Conservation (phyloP, 2,329 filamentous ascomycete genomes). For the Tolypocladium guangdongense region DNA sequence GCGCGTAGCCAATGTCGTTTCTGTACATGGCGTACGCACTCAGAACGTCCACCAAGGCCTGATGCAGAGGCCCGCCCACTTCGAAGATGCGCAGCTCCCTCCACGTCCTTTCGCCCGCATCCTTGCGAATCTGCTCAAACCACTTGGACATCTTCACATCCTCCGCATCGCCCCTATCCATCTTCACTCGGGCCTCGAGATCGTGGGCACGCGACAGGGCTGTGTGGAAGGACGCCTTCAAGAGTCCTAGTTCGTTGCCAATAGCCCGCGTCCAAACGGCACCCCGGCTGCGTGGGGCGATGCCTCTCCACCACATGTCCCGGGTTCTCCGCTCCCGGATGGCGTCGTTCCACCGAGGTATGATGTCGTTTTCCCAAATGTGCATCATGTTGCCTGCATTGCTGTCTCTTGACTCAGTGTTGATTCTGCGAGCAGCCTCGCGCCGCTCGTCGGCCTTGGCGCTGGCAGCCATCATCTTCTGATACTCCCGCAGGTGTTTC, state of each 20-base stretch:
- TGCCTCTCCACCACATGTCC: constrained; percentile 74
- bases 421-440: constrained; percentile 40
- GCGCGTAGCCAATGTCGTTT: constrained; percentile 68
- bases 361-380: constrained; percentile 66
- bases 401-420: constrained; percentile 42
- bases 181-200: constrained; percentile 44
- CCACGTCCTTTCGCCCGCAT: constrained; percentile 55
- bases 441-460: constrained; percentile 48
- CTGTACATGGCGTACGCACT: constrained; percentile 75
- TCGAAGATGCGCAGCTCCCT: constrained; percentile 65
- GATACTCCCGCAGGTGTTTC: constrained; percentile 75
- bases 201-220: constrained; percentile 58
- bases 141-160: constrained; percentile 46
- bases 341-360: constrained; percentile 67
- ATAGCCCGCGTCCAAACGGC: constrained; percentile 60
- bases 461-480: constrained; percentile 66
- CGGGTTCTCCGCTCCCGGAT: constrained; percentile 57
- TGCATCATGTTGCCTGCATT: constrained; percentile 43
- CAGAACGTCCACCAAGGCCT: constrained; percentile 58
- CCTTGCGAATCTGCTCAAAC: constrained; percentile 52
- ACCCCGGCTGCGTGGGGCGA: constrained; percentile 60
- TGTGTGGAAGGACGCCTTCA: constrained; percentile 55
- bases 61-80: constrained; percentile 52
- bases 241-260: constrained; percentile 61
- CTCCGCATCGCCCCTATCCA: constrained; percentile 39